A percentile compares a stretch with the other conserved stretches of the same genome.
Evolutionary conservation across 805 yeast species (phyloP).

Genomic region (Wickerhamomyces tratensis): DNA sequence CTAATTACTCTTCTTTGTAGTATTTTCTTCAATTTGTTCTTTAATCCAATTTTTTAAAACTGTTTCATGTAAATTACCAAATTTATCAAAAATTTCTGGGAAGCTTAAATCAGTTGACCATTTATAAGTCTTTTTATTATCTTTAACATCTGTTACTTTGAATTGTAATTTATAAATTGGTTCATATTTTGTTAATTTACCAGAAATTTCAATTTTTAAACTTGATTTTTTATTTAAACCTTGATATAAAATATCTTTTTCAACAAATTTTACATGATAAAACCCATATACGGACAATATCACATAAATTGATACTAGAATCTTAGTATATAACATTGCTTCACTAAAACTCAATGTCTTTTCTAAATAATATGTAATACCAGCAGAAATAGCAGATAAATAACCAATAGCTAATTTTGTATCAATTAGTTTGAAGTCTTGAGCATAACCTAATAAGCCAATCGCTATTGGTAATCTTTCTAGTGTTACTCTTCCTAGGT

Average conservation of each 20-base stretch:
- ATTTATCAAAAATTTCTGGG: slow-evolving; percentile 27
- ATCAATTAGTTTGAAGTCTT: slow-evolving; percentile 33
- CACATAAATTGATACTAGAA: slow-evolving; percentile 30
- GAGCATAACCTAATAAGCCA: slow-evolving; percentile 25
- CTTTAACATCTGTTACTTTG: slow-evolving; percentile 11
- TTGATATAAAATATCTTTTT: slow-evolving; percentile 33
- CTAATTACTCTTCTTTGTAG: slow-evolving; percentile 29
- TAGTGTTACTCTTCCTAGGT: slow-evolving; percentile 4
- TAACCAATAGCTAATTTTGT: slow-evolving; percentile 41
- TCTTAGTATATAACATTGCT: slow-evolving; percentile 27
- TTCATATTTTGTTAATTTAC: slow-evolving; percentile 27
- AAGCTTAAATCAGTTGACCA: slow-evolving; percentile 17
- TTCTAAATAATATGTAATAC: slow-evolving; percentile 36
- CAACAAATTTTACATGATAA: slow-evolving; percentile 25
- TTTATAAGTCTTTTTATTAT: slow-evolving; percentile 7
- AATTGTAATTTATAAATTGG: slow-evolving; percentile 37
- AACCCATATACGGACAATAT: slow-evolving; percentile 28
- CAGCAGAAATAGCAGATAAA: slow-evolving; percentile 39
- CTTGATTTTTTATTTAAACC: slow-evolving; percentile 29
- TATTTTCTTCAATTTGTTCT: slow-evolving; percentile 23
- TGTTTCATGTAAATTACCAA: slow-evolving; percentile 31
- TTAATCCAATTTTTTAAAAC: slow-evolving; percentile 30
- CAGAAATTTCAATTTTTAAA: slow-evolving; percentile 17
- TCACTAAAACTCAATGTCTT: slow-evolving; percentile 37
- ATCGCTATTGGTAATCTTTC: slow-evolving; percentile 30